Base-by-base conservation (phyloP, 306 rosid genomes). In the Ammopiptanthus mongolicus region DNA sequence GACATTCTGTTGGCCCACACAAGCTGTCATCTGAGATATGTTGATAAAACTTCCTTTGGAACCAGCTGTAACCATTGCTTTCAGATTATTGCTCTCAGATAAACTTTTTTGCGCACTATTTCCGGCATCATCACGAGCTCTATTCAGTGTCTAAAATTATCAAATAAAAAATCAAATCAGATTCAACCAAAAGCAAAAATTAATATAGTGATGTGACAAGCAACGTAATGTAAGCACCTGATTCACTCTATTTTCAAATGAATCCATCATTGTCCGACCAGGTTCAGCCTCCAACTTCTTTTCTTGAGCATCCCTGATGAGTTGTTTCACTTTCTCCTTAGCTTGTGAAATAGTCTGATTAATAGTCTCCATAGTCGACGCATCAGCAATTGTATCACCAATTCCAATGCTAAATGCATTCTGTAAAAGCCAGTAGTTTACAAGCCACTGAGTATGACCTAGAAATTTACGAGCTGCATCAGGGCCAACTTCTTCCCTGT, bases 11-110 rank as follows among this genome's bases (percentile, higher is more conserved):
- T 96, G 99, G 47, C 98, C 99, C 86, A 96, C 99, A 88, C 99
- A 96, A 84, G 99, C 99, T 84, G 99, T 96, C 99, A 96, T 96
- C 87, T 96, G 99, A 63, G 99, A 96, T 68, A 96, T 96, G 79
- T 96, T 96, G 73, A 96, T 96, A 70, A 96, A 96, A 92, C 99
- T 96, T 69, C 99, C 99, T 77, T 96, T 96, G n/a, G 99, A 96
- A 64, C 99, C 99, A 25, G 99, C 99, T n/a, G 98, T 96, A 67
- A 96, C 99, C 99, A 96, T 96, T 1, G 99, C 99, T 80, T 96
- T 96, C 51, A 96, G 91, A 85, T 96, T 96, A 88, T 96, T 96
- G 73, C 91, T 96, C 88, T 96, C 99, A 15, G 87, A 81, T 73
- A 96, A 90, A 89, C 99, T 96, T 82, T 89, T 92, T 51, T 96